phyloP scores from a whole-genome alignment of 108 stramenopile species.

The Chaetoceros tenuissimus region DNA sequence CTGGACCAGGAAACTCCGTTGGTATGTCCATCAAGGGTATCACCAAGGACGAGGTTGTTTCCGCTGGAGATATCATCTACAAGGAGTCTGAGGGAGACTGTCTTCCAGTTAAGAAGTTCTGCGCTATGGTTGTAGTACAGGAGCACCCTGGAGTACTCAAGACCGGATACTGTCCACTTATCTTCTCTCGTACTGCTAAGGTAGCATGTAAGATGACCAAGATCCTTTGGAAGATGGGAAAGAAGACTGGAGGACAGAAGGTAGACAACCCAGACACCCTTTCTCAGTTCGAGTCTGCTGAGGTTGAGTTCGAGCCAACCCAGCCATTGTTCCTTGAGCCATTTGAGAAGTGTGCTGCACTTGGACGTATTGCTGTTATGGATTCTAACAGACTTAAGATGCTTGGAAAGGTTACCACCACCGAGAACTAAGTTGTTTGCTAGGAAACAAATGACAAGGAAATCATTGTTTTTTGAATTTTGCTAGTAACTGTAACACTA shows the following conservation, averaged over 20 bases:
- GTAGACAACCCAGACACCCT: slow-evolving; percentile 73
- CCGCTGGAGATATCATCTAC: slow-evolving; percentile 57
- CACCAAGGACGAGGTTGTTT: slow-evolving; percentile 47
- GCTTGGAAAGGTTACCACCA: slow-evolving; percentile 77
- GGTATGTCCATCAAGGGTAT: slow-evolving; percentile 64
- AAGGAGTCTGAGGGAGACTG: slow-evolving; percentile 46
- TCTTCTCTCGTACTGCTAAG: slow-evolving; percentile 84
- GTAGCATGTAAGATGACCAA: slow-evolving; percentile 86
- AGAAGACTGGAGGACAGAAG: slow-evolving; percentile 80
- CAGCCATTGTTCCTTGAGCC: slow-evolving; percentile 74
- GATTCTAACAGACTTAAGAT: slow-evolving; percentile 81
- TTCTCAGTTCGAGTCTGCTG: slow-evolving; percentile 73
- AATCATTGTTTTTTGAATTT: too few species aligned
- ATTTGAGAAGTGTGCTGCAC: slow-evolving; percentile 62
- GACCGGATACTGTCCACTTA: slow-evolving; percentile 64
- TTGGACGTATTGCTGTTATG: slow-evolving; percentile 83
- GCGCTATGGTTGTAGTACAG: slow-evolving; percentile 68
- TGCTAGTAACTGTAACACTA: not conserved
- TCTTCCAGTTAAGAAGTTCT: slow-evolving; percentile 69
- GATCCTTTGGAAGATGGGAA: slow-evolving; percentile 79
- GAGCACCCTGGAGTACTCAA: slow-evolving; percentile 83
- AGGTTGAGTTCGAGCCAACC: slow-evolving; percentile 72
- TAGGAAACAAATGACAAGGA: not conserved
- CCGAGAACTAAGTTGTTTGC: not conserved
- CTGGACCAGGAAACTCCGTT: slow-evolving; percentile 56